Conservation (phyloP, 2,329 filamentous ascomycete genomes). For the Pseudogymnoascus sp. region DNA sequence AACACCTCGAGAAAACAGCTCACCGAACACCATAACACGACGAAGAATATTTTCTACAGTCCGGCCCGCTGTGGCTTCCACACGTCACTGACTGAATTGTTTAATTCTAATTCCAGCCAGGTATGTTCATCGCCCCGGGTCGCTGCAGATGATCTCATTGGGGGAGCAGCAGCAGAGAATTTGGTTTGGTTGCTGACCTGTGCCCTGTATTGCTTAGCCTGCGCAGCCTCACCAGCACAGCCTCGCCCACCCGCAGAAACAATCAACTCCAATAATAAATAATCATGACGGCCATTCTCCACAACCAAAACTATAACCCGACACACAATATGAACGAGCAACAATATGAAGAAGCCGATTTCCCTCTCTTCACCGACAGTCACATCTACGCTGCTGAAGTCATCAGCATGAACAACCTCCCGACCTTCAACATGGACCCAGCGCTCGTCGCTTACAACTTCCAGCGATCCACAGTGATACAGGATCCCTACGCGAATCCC, state of each 20-base stretch:
- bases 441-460: not conserved
- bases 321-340: not conserved
- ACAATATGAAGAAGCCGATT: not conserved
- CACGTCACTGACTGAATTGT: not conserved
- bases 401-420: not conserved
- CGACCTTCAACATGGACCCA: constrained; percentile 5
- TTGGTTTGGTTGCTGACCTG: not conserved
- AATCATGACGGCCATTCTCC: constrained; percentile 6
- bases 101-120: not conserved
- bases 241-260: not conserved
- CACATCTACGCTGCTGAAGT: not conserved
- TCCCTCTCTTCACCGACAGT: not conserved
- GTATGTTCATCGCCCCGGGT: not conserved
- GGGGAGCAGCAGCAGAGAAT: not conserved
- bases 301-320: not conserved
- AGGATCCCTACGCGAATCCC: not conserved
- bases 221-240: constrained; percentile 3
- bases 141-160: not conserved
- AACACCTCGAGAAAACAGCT: not conserved
- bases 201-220: constrained; percentile 2
- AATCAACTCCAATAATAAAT: not conserved
- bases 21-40: not conserved
- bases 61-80: not conserved
- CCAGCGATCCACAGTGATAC: not conserved
- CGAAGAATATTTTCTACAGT: not conserved